Base-by-base conservation (phyloP, 495 filamentous ascomycete genomes). In the Choiromyces venosus region DNA sequence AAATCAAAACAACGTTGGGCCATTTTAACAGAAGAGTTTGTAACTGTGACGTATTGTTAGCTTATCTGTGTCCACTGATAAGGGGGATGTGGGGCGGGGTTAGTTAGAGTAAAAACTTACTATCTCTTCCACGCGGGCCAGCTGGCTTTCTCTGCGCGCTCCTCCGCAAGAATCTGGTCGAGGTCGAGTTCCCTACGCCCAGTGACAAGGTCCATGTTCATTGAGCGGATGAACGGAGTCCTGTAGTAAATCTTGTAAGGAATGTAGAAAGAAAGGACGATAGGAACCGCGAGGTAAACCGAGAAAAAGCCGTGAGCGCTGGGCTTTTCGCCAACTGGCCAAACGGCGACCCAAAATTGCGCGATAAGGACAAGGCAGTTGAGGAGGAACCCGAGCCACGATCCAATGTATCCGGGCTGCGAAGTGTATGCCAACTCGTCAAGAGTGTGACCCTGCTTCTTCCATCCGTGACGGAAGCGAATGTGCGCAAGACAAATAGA, bases 341-440 rank as follows among this genome's bases (percentile, higher is more conserved):
- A 92, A 21, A 92, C 90, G 38, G 91, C 93, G 37, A 90, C 91
- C 95, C 95, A 98, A 85, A 98, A 96, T 80, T 98, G 94, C 10
- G 92, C 94, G 65, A 94, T 79, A 33, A 98, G 86, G n/a, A 99
- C 89, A 14, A 96, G 84, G 37, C 85, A 70, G 82, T 97, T 97
- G 82, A 96, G 89, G 39, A 83, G 73, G 73, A 97, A 87, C 14
- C 95, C 95, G 37, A 97, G 71, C 88, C 90, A 97, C 1, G 92
- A 96, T 2, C 94, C 95, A 35, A 88, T 81, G 1, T 96, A 84
- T 68, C 95, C 95, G 1, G 90, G 87, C 75, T 95, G 93, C 2
- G 92, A 91, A 16, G 80, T 83, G 86, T 93, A 99, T 2, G 93
- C 89, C 19, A 99, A 83, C 73, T 97, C 92, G 44, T 90, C 83